phyloP scores from a whole-genome alignment of 192 early-diverging fungal genomes.

The Podila horticola region DNA sequence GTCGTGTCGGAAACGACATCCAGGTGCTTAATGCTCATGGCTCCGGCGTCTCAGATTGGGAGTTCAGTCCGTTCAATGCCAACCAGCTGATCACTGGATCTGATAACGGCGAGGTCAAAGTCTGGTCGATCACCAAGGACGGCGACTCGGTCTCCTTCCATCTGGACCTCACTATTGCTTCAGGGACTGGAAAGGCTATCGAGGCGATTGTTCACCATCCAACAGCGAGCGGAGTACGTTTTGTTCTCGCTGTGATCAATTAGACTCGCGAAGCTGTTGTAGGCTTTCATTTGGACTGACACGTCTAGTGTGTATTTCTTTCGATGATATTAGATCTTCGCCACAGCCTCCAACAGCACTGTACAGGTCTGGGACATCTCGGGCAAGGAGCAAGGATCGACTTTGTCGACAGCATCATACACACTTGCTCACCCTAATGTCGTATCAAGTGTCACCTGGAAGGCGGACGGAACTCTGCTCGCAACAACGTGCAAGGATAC shows the following conservation, averaged over 20 bases:
- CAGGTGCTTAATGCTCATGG: constrained; percentile 55
- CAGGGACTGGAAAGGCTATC: constrained; percentile 47
- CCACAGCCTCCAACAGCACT: constrained; percentile 54
- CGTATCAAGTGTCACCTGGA: constrained; percentile 71
- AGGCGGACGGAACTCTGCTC: constrained; percentile 62
- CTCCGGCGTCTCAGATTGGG: constrained; percentile 57
- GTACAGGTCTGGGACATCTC: constrained; percentile 63
- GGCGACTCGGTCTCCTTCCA: constrained; percentile 3
- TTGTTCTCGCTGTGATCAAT: not conserved
- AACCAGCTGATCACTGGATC: constrained; percentile 53
- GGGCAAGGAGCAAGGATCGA: constrained; percentile 27
- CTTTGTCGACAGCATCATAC: constrained; percentile 22
- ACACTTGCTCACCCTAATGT: constrained; percentile 47
- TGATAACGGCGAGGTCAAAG: constrained; percentile 60
- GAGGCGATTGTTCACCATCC: constrained; percentile 61
- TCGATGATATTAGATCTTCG: constrained; percentile 46
- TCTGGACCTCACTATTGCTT: constrained; percentile 29
- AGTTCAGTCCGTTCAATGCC: constrained; percentile 57
- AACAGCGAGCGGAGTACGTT: constrained; percentile 54
- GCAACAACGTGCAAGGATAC: constrained; percentile 66
- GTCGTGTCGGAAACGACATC: constrained; percentile 26
- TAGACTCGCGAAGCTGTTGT: not conserved
- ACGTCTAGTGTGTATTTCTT: not conserved
- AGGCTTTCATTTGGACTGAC: not conserved
- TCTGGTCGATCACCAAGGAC: constrained; percentile 53